Percentiles rank a stretch among this genome's conserved stretches.
phyloP scores from a whole-genome alignment of 495 filamentous ascomycete species.

The Hypoxylon fuscum region DNA sequence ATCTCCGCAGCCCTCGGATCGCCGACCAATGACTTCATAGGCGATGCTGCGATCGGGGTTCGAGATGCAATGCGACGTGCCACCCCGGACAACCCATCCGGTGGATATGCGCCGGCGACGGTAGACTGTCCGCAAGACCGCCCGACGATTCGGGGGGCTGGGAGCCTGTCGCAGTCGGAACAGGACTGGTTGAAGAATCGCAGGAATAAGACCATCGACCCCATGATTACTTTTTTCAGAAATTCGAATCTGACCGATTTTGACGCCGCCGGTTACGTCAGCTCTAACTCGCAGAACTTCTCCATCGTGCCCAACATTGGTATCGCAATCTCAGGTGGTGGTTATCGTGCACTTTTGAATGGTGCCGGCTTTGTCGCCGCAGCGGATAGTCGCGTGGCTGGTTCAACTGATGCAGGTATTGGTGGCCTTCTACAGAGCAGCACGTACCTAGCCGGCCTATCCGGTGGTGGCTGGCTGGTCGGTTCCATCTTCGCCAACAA shows the following conservation, averaged over 20 bases:
- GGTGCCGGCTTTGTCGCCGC: conserved; percentile 89
- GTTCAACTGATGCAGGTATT: conserved; percentile 69
- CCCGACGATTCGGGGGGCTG: conserved; percentile 62
- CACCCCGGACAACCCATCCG: conserved; percentile 63
- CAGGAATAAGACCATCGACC: conserved; percentile 64
- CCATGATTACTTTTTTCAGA: conserved; percentile 77
- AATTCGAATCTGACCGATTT: conserved; percentile 79
- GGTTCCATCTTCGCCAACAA: conserved; percentile 90
- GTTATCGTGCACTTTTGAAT: conserved; percentile 87
- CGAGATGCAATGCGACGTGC: conserved; percentile 48
- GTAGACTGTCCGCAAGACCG: conserved; percentile 61
- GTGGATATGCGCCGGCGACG: conserved; percentile 62
- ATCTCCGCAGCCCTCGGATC: conserved; percentile 36
- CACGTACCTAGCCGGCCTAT: conserved; percentile 86
- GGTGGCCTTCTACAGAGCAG: conserved; percentile 86
- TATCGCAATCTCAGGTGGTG: conserved; percentile 72
- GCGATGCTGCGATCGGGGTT: conserved; percentile 13
- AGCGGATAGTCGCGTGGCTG: conserved; percentile 78
- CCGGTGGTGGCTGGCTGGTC: conserved; percentile 89
- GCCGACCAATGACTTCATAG: conserved; percentile 13
- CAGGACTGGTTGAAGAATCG: conserved; percentile 68
- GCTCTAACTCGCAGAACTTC: conserved; percentile 63
- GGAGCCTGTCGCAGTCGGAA: conserved; percentile 70
- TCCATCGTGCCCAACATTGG: conserved; percentile 71
- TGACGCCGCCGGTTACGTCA: conserved; percentile 76